Conservation (phyloP, 2,329 filamentous ascomycete species). For the Chaetomium olivaceum region DNA sequence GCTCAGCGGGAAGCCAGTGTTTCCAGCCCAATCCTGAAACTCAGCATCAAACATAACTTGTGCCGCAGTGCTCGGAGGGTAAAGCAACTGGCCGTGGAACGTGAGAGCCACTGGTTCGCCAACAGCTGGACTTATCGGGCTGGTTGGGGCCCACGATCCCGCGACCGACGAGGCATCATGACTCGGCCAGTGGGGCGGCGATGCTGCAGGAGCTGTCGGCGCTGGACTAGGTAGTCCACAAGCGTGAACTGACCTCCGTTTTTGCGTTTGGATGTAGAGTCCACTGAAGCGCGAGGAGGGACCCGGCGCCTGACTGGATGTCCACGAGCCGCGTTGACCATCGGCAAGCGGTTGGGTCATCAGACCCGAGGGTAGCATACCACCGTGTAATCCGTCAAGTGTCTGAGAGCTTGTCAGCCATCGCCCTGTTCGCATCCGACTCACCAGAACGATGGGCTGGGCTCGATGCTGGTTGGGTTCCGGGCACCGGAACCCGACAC, state of each 20-base stretch:
- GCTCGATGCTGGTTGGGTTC: too few relatives aligned
- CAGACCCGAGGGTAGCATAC: neutral
- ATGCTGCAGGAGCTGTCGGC: slow-evolving; percentile 8
- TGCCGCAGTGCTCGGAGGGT: neutral
- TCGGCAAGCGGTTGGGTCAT: neutral
- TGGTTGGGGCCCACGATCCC: slow-evolving; percentile 2
- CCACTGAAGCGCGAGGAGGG: neutral
- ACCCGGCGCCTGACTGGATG: neutral
- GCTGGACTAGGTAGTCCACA: slow-evolving; percentile 14
- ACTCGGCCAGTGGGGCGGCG: slow-evolving; percentile 2
- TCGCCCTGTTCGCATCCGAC: neutral
- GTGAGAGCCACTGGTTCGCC: neutral
- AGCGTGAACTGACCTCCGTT: neutral
- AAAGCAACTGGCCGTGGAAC: neutral
- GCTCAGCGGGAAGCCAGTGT: neutral
- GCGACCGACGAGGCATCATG: neutral
- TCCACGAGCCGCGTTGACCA: neutral
- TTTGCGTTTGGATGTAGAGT: neutral
- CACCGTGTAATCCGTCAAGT: neutral
- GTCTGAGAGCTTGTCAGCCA: slow-evolving; percentile 1
- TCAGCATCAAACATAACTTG: neutral
- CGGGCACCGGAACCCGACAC: too few relatives aligned
- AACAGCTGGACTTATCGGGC: slow-evolving; percentile 8
- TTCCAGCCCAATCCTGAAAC: neutral
- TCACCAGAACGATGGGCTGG: neutral